phyloP scores from a whole-genome alignment of 805 yeast genomes.

The Vanderwaltozyma verrucispora region DNA sequence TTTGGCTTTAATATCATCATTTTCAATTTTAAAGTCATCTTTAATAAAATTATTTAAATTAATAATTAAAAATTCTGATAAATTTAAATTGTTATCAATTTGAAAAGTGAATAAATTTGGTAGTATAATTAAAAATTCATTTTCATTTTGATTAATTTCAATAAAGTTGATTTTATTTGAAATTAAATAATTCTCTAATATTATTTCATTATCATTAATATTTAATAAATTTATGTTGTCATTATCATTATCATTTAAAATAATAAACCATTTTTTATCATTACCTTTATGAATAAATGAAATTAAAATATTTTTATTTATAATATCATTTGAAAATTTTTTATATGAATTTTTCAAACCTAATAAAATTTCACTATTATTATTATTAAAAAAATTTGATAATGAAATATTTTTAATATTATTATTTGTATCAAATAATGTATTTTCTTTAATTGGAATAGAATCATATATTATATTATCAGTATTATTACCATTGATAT shows the following conservation, averaged over 20 bases:
- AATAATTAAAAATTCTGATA: conserved; percentile 49
- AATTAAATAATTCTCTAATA: not conserved
- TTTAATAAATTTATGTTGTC: not conserved
- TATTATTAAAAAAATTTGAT: no score
- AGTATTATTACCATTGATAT: no score
- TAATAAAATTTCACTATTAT: not conserved
- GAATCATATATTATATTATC: no score
- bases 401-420: no score
- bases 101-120: conserved; percentile 77
- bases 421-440: not conserved
- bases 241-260: not conserved
- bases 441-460: no score
- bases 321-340: not conserved
- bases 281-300: conserved; percentile 85
- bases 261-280: conserved; percentile 75
- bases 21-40: no score
- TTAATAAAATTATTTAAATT: no score
- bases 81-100: conserved; percentile 62
- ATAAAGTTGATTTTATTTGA: conserved; percentile 48
- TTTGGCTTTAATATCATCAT: conserved; percentile 7
- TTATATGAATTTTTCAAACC: conserved; percentile 1
- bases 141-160: conserved; percentile 53
- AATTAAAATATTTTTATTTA: conserved; percentile 44
- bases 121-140: conserved; percentile 72
- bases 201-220: not conserved